These are phyloP conservation scores for Aspergillus felis DNA, from an alignment of 2,329 filamentous ascomycete genomes.

Conservation along the genomic window DNA sequence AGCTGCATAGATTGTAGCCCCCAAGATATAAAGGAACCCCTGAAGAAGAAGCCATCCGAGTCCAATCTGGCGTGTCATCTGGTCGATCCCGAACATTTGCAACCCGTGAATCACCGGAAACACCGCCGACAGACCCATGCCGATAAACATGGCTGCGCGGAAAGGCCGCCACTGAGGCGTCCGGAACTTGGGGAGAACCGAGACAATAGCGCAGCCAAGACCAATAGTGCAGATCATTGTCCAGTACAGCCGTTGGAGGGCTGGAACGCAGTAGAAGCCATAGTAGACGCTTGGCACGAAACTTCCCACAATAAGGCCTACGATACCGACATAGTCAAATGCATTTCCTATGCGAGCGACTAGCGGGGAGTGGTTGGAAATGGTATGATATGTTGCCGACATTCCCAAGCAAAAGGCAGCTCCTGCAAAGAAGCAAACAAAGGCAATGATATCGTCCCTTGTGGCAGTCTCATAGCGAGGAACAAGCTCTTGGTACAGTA, in stretches of 20 bases:
- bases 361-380: constrained; percentile 75
- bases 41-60: constrained; percentile 76
- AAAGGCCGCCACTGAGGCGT: constrained; percentile 80
- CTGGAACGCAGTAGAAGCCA: constrained; percentile 69
- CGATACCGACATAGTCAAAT: constrained; percentile 91
- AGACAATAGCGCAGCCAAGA: constrained; percentile 69
- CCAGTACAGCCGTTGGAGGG: constrained; percentile 68
- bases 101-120: constrained; percentile 79
- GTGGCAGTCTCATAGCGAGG: constrained; percentile 65
- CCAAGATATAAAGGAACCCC: constrained; percentile 78
- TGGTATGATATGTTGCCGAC: constrained; percentile 79
- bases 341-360: constrained; percentile 86
- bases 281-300: constrained; percentile 88
- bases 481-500: constrained; percentile 56
- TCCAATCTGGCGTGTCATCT: constrained; percentile 70
- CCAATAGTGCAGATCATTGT: constrained; percentile 74
- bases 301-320: constrained; percentile 84
- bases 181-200: constrained; percentile 77
- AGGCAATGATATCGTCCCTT: constrained; percentile 63
- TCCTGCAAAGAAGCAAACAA: constrained; percentile 74
- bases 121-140: constrained; percentile 77
- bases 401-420: constrained; percentile 70
- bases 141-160: constrained; percentile 83
- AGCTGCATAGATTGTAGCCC: constrained; percentile 78
- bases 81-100: constrained; percentile 60